Conservation (phyloP, 2,329 filamentous ascomycete genomes). For the Elsinoe arachidis region DNA sequence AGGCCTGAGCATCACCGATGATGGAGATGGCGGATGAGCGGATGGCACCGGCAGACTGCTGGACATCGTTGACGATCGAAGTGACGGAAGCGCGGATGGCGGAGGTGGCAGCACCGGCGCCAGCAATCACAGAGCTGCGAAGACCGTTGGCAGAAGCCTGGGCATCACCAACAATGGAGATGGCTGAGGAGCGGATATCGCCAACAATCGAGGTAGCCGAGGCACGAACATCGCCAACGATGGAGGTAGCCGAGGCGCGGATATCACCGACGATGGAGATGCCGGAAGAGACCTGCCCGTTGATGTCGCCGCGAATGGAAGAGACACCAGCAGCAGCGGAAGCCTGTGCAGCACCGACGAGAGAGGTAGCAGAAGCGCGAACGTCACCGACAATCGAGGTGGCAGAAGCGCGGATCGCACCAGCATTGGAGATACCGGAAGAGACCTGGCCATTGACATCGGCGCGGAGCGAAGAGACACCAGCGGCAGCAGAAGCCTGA, state of each 20-base stretch:
- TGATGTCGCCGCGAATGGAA: neutral
- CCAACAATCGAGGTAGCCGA: neutral
- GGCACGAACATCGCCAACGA: neutral
- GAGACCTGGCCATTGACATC: neutral
- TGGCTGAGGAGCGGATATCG: neutral
- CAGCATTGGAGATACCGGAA: slow-evolving; percentile 1
- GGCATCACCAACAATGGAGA: neutral
- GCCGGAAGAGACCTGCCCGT: neutral
- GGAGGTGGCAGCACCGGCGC: neutral
- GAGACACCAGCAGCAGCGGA: neutral
- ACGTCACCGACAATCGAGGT: neutral
- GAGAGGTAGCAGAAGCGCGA: neutral
- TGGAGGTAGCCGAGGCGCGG: neutral
- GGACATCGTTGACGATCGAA: slow-evolving; percentile 22
- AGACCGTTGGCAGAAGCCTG: neutral
- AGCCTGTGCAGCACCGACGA: neutral
- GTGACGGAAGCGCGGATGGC: slow-evolving; percentile 15
- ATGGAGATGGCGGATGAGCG: slow-evolving; percentile 23
- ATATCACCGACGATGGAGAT: neutral
- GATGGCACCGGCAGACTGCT: slow-evolving; percentile 22
- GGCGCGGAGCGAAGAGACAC: neutral
- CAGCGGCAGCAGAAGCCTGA: neutral
- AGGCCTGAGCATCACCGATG: neutral
- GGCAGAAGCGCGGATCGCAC: neutral
- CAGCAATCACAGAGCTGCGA: neutral